Evolutionary conservation across 2,329 filamentous ascomycete species (phyloP).

Genomic region (Emydomyces testavorans): DNA sequence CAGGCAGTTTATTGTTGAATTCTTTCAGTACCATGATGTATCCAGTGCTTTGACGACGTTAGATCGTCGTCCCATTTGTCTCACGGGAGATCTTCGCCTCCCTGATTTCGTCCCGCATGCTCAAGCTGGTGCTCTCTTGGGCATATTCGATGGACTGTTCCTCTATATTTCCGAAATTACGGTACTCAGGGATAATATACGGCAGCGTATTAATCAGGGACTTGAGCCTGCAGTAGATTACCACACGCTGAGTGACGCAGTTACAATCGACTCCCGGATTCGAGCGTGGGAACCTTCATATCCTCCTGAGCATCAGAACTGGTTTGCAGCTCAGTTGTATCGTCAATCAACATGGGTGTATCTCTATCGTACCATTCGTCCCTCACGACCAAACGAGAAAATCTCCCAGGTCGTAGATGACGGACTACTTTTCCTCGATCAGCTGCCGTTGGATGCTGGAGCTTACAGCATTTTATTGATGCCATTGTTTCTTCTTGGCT

Average conservation of each 20-base stretch:
- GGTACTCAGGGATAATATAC: conserved; percentile 60
- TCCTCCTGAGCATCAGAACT: conserved; percentile 41
- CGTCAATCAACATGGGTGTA: conserved; percentile 54
- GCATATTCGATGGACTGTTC: conserved; percentile 73
- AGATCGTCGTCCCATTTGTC: conserved; percentile 42
- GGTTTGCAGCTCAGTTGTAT: conserved; percentile 48
- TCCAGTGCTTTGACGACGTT: conserved; percentile 47
- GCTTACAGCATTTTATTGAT: conserved; percentile 50
- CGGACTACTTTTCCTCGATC: conserved; percentile 45
- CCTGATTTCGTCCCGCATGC: conserved; percentile 45
- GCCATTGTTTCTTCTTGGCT: conserved; percentile 51
- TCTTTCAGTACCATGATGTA: conserved; percentile 72
- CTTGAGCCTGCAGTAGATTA: conserved; percentile 63
- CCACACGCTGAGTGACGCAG: conserved; percentile 57
- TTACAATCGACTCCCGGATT: conserved; percentile 64
- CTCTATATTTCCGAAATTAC: conserved; percentile 68
- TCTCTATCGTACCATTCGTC: conserved; percentile 49
- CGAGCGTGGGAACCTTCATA: conserved; percentile 59
- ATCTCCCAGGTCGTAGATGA: conserved; percentile 49
- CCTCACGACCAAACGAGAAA: conserved; percentile 44
- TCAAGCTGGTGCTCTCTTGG: conserved; percentile 53
- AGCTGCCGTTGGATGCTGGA: conserved; percentile 43
- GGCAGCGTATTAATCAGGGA: conserved; percentile 51
- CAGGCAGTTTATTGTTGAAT: conserved; percentile 58
- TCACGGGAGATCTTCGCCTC: conserved; percentile 43